Evolutionary conservation across 768 basidiomycete species (phyloP).

Genomic region (Phylloporus arenicola): DNA sequence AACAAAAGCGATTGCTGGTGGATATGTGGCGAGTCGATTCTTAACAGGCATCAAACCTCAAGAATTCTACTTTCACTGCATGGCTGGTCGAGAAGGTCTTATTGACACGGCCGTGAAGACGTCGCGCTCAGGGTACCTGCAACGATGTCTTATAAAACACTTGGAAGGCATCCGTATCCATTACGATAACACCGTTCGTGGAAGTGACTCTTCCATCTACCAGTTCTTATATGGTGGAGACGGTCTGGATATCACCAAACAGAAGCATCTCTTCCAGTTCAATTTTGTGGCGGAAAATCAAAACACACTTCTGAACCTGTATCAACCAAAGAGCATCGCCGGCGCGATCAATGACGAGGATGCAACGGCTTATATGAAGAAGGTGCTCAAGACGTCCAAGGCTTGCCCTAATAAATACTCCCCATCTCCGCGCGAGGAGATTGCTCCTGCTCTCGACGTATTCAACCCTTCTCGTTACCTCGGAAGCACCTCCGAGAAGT

Average conservation of each 20-base stretch:
- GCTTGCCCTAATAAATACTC: constrained; percentile 37
- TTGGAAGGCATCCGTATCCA: constrained; percentile 94
- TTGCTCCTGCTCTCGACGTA: constrained; percentile 66
- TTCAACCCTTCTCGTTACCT: constrained; percentile 77
- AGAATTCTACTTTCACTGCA: constrained; percentile 99
- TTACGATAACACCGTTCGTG: constrained; percentile 97
- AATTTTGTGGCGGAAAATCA: constrained; percentile 90
- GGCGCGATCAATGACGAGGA: constrained; percentile 59
- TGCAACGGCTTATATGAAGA: constrained; percentile 82
- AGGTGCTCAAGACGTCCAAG: constrained; percentile 69
- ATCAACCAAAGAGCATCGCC: constrained; percentile 55
- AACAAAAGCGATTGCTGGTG: constrained; percentile 96
- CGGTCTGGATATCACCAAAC: constrained; percentile 92
- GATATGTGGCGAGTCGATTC: constrained; percentile 97
- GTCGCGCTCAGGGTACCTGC: constrained; percentile 94
- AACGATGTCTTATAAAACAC: constrained; percentile 97
- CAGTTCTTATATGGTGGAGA: constrained; percentile 98
- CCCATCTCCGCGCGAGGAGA: constrained; percentile 51
- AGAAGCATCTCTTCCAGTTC: constrained; percentile 92
- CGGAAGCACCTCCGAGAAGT: constrained; percentile 89
- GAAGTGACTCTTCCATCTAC: constrained; percentile 87
- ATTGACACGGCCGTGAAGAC: constrained; percentile 99
- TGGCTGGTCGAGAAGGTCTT: constrained; percentile 98
- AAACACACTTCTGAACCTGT: constrained; percentile 66
- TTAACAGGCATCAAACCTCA: constrained; percentile 97